Base-by-base conservation (phyloP, 148 eudicot species). In the Rhododendron griersonianum region DNA sequence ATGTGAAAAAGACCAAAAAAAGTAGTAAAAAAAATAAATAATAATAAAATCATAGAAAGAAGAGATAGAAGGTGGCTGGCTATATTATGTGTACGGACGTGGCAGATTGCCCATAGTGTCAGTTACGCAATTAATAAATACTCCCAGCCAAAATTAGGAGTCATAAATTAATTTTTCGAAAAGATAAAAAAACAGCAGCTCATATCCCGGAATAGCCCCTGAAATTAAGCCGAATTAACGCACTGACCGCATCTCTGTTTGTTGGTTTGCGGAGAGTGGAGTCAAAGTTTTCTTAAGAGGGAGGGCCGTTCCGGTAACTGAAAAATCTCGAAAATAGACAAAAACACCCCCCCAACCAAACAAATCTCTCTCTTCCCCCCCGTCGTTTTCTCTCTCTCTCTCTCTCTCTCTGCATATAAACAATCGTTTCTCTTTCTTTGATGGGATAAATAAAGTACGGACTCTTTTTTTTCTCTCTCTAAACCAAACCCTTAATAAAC, bases 401-500 rank as follows among this genome's bases (percentile, higher is more conserved):
- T 35, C 28, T 33, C 61, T 55, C 16, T 18, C 23, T 18, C 61
- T 55, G 4, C 50, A 47, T 47, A 47, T 47, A 47, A 35, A 47
- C 11, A 47, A 47, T 47, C 50, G 50, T 47, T 47, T 47, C 11
- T 47, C 50, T 47, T 47, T 47, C 50, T 16, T 14, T 15, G 59
- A 55, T 55, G 5, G 13, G 13, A 55, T 14, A 16, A 4, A 55
- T 55, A 35, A 35, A 75, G 47, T 48, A 59, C 50, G 15, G 75
- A 41, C 50, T 63, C 65, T 1, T 57, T 61, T 50, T 39, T 83
- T 84, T 63, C 82, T 86, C 85, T 80, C 86, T 81, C 86, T 37
- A 83, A 84, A 80, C 86, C 87, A 87, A 90, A 88, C 89, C 89
- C 92, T 63, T 21, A 69, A 84, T 87, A 88, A 87, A 87, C 86